phyloP scores from a whole-genome alignment of 371 early-diverging fungal species.

The Capniomyces stellatus region DNA sequence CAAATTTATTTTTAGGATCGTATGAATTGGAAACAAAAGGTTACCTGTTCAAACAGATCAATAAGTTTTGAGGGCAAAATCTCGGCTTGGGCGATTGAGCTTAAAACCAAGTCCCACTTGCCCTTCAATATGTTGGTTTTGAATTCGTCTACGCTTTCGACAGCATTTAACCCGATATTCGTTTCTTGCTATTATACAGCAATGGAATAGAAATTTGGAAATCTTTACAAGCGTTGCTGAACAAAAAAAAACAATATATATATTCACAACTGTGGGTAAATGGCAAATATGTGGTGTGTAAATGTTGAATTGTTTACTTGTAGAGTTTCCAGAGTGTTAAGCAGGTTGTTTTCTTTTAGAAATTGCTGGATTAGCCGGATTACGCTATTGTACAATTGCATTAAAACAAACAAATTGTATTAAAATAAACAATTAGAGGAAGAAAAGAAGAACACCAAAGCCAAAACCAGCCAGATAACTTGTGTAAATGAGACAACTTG shows the following conservation, averaged over 20 bases:
- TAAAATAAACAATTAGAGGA: too few species aligned
- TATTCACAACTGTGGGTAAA: neutral
- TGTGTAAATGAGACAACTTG: too few species aligned
- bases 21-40: neutral
- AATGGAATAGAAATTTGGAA: too few species aligned
- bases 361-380: conserved; percentile 80
- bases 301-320: conserved; percentile 34
- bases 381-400: too few species aligned
- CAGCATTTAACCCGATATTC: conserved; percentile 51
- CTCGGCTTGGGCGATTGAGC: conserved; percentile 42
- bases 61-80: conserved; percentile 45
- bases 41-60: conserved; percentile 80
- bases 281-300: neutral
- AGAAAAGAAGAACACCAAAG: too few species aligned
- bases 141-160: conserved; percentile 55
- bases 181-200: conserved; percentile 45
- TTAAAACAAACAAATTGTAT: too few species aligned
- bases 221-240: too few species aligned
- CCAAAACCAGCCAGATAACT: too few species aligned
- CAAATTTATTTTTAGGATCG: neutral
- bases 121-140: conserved; percentile 53
- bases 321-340: conserved; percentile 41
- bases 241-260: neutral
- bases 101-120: conserved; percentile 70
- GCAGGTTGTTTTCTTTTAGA: conserved; percentile 71